These are phyloP conservation scores for Bertia moriformis DNA, from an alignment of 2,329 filamentous ascomycete species.

Conservation along the genomic window DNA sequence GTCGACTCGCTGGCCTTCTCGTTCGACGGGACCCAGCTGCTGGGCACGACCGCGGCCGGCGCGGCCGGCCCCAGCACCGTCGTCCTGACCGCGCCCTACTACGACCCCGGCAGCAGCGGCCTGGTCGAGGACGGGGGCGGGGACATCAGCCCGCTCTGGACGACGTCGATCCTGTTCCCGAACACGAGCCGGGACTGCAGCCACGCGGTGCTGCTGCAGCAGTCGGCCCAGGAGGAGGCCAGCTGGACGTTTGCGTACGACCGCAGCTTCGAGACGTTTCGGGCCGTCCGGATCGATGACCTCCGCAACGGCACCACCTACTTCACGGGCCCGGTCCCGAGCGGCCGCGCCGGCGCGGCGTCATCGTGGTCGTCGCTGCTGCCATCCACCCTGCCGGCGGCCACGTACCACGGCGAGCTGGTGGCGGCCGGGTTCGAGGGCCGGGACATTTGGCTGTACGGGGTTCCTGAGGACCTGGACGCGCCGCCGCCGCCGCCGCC, in stretches of 20 bases:
- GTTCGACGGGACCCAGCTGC: slow-evolving; percentile 60
- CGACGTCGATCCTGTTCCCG: slow-evolving; percentile 71
- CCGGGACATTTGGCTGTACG: slow-evolving; percentile 65
- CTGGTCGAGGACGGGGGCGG: slow-evolving; percentile 41
- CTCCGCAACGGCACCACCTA: slow-evolving; percentile 64
- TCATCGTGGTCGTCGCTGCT: slow-evolving; percentile 39
- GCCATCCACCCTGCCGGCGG: slow-evolving; percentile 55
- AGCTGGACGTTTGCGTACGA: slow-evolving; percentile 70
- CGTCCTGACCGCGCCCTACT: slow-evolving; percentile 66
- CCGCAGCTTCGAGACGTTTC: slow-evolving; percentile 61
- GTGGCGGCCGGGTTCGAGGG: slow-evolving; percentile 61
- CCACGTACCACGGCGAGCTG: slow-evolving; percentile 56
- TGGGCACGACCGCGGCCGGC: slow-evolving; percentile 58
- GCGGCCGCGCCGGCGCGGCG: no score
- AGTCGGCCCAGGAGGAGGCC: slow-evolving; percentile 47
- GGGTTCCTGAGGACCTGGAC: slow-evolving; percentile 60
- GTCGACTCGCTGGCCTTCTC: slow-evolving; percentile 67
- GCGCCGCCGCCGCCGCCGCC: slow-evolving; percentile 29
- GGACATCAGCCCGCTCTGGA: slow-evolving; percentile 70
- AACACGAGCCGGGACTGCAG: slow-evolving; percentile 68
- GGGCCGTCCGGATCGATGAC: slow-evolving; percentile 62
- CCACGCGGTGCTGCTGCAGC: slow-evolving; percentile 57
- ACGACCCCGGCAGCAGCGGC: slow-evolving; percentile 54
- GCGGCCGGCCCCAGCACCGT: slow-evolving; percentile 51
- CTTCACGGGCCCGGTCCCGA: slow-evolving; percentile 56